A percentile compares a stretch with the other conserved stretches of the same genome.
These are phyloP conservation scores for Penicillium hesseltinei DNA, from an alignment of 2,329 filamentous ascomycete genomes.

Conservation along the genomic window DNA sequence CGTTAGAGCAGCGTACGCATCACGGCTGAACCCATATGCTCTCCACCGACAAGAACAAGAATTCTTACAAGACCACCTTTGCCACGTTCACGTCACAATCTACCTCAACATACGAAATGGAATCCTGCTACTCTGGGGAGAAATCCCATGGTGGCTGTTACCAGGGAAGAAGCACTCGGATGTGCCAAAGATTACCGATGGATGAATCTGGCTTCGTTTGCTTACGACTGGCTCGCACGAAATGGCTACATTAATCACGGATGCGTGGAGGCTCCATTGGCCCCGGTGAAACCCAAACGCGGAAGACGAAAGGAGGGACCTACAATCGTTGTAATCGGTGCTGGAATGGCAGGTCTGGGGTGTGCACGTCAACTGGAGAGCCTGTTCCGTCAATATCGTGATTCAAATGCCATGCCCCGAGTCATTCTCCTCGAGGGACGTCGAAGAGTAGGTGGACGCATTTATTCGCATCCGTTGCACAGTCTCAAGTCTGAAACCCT, in stretches of 20 bases:
- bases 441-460: constrained; percentile 81
- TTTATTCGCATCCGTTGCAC: constrained; percentile 77
- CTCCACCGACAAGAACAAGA: constrained; percentile 81
- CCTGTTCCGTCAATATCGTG: constrained; percentile 76
- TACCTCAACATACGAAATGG: constrained; percentile 96
- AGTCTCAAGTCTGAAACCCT: constrained; percentile 57
- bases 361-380: constrained; percentile 88
- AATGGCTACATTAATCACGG: constrained; percentile 97
- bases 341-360: constrained; percentile 88
- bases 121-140: constrained; percentile 85
- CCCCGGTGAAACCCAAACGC: constrained; percentile 40
- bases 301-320: constrained; percentile 55
- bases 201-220: constrained; percentile 84
- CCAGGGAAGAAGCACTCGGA: constrained; percentile 80
- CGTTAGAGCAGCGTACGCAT: constrained; percentile 83
- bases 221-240: constrained; percentile 87
- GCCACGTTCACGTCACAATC: constrained; percentile 83
- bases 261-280: constrained; percentile 69
- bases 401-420: constrained; percentile 64
- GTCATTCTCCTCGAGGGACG: constrained; percentile 85
- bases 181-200: constrained; percentile 84
- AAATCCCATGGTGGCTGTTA: constrained; percentile 79
- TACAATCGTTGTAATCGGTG: constrained; percentile 82
- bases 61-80: constrained; percentile 77
- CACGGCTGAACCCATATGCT: constrained; percentile 82